Evolutionary conservation across 495 filamentous ascomycete genomes (phyloP), one percentile per base, ranked within the genome.

Genomic region (Xylaria flabelliformis): DNA sequence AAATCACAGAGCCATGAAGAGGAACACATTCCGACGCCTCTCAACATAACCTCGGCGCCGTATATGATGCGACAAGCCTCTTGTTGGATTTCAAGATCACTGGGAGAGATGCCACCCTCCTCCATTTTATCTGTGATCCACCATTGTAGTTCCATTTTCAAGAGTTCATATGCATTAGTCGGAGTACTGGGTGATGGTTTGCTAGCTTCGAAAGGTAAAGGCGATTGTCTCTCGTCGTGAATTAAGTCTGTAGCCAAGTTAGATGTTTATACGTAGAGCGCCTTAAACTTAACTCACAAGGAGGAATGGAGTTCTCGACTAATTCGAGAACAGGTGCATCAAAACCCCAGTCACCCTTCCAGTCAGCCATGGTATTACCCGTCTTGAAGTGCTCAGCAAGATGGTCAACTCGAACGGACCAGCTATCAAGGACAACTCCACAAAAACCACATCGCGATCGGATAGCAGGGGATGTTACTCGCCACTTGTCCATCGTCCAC

Each of bases 271-370:
- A 56, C 29, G 65, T 72, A 46, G 59, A 64, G 73, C 64, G 24
- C 24, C 67, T 62, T n/a, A 32, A 48, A 46, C 48, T 62, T 68
- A 69, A 76, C 83, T 73, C 78, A 85, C 83, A 91, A 19, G 90
- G 90, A 0, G 91, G 91, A 71, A 92, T 91, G 44, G 88, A 89
- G 78, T 90, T 89, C 74, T 90, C 86, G 72, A 93, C 82, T 77
- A 87, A 82, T 69, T 85, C 84, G 75, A 89, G 82, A 21, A 90
- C 85, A 36, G 84, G 82, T 15, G 78, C 75, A 69, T 92, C 89
- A 55, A 93, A 88, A 78, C 91, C 91, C 90, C 91, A 92, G 77
- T 90, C 90, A 74, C 91, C 91, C 77, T 85, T 86, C 91, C 91
- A 93, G 75, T 91, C 87, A 41, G 82, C 84, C 91, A 93, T 93